Conservation (phyloP, 768 basidiomycete species). For the Chalciporus chontae region DNA sequence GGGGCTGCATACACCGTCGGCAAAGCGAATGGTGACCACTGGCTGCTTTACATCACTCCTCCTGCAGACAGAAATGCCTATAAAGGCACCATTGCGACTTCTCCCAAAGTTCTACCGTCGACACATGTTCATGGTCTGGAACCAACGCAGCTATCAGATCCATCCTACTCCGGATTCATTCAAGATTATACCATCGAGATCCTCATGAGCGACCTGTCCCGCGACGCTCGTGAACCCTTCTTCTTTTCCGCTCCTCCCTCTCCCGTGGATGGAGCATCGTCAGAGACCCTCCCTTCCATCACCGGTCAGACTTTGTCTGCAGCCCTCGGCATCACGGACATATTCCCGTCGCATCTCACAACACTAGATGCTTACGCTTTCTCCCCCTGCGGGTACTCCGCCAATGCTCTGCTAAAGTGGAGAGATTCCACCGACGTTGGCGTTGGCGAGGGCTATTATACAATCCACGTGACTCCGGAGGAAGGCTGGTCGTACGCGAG, state of each 20-base stretch:
- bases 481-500: slow-evolving; percentile 98
- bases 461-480: slow-evolving; percentile 98
- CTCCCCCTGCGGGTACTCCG: slow-evolving; percentile 92
- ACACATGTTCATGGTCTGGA: slow-evolving; percentile 14
- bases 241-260: slow-evolving; percentile 45
- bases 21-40: slow-evolving; percentile 97
- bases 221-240: slow-evolving; percentile 75
- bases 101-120: slow-evolving; percentile 14
- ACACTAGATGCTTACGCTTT: slow-evolving; percentile 92
- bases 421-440: slow-evolving; percentile 28
- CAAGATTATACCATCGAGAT: slow-evolving; percentile 97
- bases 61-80: slow-evolving; percentile 37
- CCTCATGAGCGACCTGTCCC: slow-evolving; percentile 89
- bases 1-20: slow-evolving; percentile 96
- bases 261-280: slow-evolving; percentile 53
- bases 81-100: slow-evolving; percentile 21
- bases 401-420: slow-evolving; percentile 84
- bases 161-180: slow-evolving; percentile 14
- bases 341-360: slow-evolving; percentile 79
- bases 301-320: slow-evolving; percentile 49
- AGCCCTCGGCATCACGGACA: slow-evolving; percentile 70
- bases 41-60: slow-evolving; percentile 90
- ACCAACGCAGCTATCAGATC: slow-evolving; percentile 1
- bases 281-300: slow-evolving; percentile 24
- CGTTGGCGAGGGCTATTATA: slow-evolving; percentile 87